Evolutionary conservation across 208 protist genomes (phyloP), one percentile per base, ranked within the genome.

Genomic region (Blastocrithidia nonstop): DNA sequence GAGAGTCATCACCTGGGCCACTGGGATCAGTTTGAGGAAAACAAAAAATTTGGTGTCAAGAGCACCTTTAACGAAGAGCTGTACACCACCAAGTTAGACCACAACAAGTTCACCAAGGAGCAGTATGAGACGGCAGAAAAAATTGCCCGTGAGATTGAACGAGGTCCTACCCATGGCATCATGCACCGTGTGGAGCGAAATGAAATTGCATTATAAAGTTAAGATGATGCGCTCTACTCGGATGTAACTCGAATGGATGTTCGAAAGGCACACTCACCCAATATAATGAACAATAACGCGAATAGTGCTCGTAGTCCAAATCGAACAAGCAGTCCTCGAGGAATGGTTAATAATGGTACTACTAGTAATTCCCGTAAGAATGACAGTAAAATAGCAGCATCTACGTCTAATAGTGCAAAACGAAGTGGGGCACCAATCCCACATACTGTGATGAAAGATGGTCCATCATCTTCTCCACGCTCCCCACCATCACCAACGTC

Each of bases 61-160:
- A 75, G 76, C n/a, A 88, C 80, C 9, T 95, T 91, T 63, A 56
- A 61, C 35, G 87, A 95, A 42, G 66, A 81, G 19, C 17, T 78
- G 11, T 95, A 95, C 67, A 95, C 87, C 38, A 95, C 82, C n/a
- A 66, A 64, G 29, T 61, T 95, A 43, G 78, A 93, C 50, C 66
- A 70, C 45, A 61, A 57, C 36, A 75, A 73, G 63, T 49, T 92
- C 20, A 75, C 66, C 15, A 66, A 71, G 49, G 86, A 88, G 50
- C 61, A 85, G 52, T 32, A 66, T 16, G 59, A 49, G 4, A 52
- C 76, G 33, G 82, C 82, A 1, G 79, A 88, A 20, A 64, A 64
- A 32, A 46, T 83, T 0, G 81, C 79, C 4, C 62, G 66, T 22
- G 74, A 85, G 37, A 94, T 94, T 51, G 82, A 90, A 47, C 45